phyloP scores from a whole-genome alignment of 2,329 filamentous ascomycete genomes.

The Colletotrichum liriopes region DNA sequence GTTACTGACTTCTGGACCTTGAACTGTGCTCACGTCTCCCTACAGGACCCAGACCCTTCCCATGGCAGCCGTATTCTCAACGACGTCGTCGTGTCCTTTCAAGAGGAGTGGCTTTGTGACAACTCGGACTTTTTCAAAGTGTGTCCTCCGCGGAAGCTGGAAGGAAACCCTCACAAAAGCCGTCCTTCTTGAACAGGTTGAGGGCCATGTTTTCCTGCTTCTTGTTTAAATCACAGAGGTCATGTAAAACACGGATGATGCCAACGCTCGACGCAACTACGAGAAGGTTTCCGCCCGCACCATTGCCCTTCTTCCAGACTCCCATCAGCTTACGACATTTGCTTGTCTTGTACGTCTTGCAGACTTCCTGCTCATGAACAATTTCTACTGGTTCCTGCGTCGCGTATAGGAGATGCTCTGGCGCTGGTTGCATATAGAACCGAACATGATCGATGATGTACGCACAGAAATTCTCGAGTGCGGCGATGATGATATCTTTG shows the following conservation, averaged over 20 bases:
- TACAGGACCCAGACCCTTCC: background rate
- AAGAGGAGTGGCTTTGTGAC: background rate
- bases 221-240: background rate
- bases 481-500: background rate
- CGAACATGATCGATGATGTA: background rate
- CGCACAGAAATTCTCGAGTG: background rate
- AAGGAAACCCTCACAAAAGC: background rate
- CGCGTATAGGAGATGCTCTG: constrained; percentile 4
- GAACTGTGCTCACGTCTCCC: background rate
- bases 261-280: background rate
- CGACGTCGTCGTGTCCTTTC: background rate
- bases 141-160: background rate
- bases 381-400: background rate
- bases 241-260: background rate
- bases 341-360: background rate
- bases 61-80: background rate
- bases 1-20: background rate
- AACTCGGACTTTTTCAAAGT: background rate
- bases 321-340: background rate
- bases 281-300: background rate
- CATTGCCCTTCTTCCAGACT: background rate
- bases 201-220: background rate
- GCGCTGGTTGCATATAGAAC: background rate
- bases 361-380: background rate
- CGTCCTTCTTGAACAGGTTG: background rate